These are phyloP conservation scores for Hanseniaspora mollemarum DNA, from an alignment of 805 yeast genomes.

Conservation along the genomic window DNA sequence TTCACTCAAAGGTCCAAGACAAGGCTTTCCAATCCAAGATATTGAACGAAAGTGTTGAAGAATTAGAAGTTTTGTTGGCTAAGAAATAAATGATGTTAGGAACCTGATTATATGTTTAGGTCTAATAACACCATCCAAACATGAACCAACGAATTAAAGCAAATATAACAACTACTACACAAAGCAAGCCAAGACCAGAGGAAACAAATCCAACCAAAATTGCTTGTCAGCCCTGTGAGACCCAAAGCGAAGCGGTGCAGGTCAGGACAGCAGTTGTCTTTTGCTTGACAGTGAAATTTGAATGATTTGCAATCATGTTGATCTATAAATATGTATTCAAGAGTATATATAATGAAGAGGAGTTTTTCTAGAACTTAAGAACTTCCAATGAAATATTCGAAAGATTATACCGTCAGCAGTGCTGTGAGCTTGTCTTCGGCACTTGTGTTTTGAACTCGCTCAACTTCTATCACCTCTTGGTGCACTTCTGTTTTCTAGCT, in stretches of 20 bases:
- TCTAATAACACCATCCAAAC: neutral
- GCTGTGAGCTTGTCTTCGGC: no score
- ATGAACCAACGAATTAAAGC: neutral
- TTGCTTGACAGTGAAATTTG: no score
- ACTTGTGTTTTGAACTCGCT: no score
- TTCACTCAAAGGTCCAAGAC: constrained; percentile 69
- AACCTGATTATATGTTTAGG: neutral
- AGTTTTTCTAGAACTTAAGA: neutral
- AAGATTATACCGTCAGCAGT: neutral
- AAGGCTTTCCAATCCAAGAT: constrained; percentile 90
- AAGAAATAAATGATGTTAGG: constrained; percentile 20
- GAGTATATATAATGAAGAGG: neutral
- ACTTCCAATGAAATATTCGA: constrained; percentile 7
- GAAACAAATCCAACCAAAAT: no score
- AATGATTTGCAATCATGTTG: neutral
- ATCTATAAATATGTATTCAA: neutral
- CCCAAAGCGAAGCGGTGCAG: no score
- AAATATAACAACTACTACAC: neutral
- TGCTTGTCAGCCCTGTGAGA: no score
- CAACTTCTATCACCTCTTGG: no score
- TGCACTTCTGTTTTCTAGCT: no score
- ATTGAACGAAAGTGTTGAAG: constrained; percentile 81
- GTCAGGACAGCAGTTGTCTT: no score
- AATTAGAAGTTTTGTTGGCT: constrained; percentile 75
- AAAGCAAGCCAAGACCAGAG: neutral